A percentile compares a stretch with the other conserved stretches of the same genome.
Conservation (phyloP, 257 asterid species). For the Eustoma russellianum region DNA sequence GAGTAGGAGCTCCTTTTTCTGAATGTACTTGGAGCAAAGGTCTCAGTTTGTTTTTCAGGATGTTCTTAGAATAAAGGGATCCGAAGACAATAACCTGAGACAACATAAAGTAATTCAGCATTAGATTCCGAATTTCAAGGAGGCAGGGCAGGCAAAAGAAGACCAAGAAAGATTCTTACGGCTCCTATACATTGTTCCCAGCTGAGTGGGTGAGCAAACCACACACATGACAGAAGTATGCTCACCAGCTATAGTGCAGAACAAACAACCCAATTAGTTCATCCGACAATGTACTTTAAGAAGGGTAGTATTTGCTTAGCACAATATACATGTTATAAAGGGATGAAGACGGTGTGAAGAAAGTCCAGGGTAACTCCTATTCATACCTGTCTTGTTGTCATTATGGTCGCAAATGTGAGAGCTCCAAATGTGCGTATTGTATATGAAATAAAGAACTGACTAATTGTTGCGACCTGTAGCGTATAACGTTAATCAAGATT, state of each 20-base stretch:
- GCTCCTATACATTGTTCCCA: slow-evolving; percentile 79
- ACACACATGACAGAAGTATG: slow-evolving; percentile 85
- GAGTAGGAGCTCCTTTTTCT: too few relatives aligned
- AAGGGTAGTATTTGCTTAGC: background rate
- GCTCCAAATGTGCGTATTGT: slow-evolving; percentile 98
- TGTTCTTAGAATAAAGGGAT: slow-evolving; percentile 68
- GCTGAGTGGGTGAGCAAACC: slow-evolving; percentile 92
- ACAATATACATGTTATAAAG: background rate
- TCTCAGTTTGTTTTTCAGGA: slow-evolving; percentile 37
- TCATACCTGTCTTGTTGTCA: slow-evolving; percentile 99
- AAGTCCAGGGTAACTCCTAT: too few relatives aligned
- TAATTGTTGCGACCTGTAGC: slow-evolving; percentile 86
- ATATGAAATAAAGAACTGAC: slow-evolving; percentile 93
- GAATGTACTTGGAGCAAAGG: slow-evolving; percentile 15
- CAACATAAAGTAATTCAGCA: slow-evolving; percentile 3
- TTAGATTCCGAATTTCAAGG: background rate
- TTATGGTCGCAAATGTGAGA: slow-evolving; percentile 79
- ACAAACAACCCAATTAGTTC: background rate
- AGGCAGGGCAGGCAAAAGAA: background rate
- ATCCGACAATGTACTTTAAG: background rate
- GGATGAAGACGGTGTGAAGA: background rate
- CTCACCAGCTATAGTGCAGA: slow-evolving; percentile 55
- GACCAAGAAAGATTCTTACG: slow-evolving; percentile 40
- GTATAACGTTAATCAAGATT: background rate
- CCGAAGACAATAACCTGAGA: slow-evolving; percentile 85